These are phyloP conservation scores for Pseudomicrostroma phylloplanum DNA, from an alignment of 1,284 basidiomycete genomes.

Conservation along the genomic window DNA sequence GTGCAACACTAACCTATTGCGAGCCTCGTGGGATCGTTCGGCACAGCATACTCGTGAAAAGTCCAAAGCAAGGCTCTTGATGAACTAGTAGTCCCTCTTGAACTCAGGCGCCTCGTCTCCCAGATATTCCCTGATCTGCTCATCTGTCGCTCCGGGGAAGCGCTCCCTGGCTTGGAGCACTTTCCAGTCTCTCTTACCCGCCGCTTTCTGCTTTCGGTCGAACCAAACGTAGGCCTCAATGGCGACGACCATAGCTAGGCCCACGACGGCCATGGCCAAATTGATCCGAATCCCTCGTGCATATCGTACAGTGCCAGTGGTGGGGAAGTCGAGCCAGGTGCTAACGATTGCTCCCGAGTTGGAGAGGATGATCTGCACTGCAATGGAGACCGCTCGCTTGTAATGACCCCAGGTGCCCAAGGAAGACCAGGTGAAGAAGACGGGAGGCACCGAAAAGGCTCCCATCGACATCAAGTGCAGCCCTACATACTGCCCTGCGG, in stretches of 20 bases:
- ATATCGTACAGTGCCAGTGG: no score
- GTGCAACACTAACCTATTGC: no score
- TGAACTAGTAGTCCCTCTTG: slow-evolving; percentile 13
- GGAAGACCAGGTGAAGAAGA: slow-evolving; percentile 14
- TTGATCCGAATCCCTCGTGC: slow-evolving; percentile 30
- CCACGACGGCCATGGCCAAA: slow-evolving; percentile 24
- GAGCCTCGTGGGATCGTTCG: no score
- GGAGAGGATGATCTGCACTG: slow-evolving; percentile 35
- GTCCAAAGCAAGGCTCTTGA: no score
- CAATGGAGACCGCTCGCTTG: slow-evolving; percentile 37
- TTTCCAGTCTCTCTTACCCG: slow-evolving; percentile 10
- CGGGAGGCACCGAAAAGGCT: slow-evolving; percentile 21
- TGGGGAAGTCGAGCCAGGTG: slow-evolving; percentile 40
- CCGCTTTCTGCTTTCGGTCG: slow-evolving; percentile 33
- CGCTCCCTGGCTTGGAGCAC: slow-evolving; percentile 22
- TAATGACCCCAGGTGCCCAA: slow-evolving; percentile 31
- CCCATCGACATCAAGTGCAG: slow-evolving; percentile 35
- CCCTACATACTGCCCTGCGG: slow-evolving; percentile 30
- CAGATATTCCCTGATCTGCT: slow-evolving; percentile 32
- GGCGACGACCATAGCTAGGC: slow-evolving; percentile 19
- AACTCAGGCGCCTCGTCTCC: slow-evolving; percentile 43
- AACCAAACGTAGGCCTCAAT: slow-evolving; percentile 31
- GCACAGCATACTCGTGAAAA: no score
- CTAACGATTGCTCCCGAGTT: slow-evolving; percentile 34
- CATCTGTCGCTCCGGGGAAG: slow-evolving; percentile 24